Percentiles rank a stretch among this genome's conserved stretches.
These are phyloP conservation scores for Candida silvicultrix DNA, from an alignment of 805 yeast genomes.

Conservation along the genomic window DNA sequence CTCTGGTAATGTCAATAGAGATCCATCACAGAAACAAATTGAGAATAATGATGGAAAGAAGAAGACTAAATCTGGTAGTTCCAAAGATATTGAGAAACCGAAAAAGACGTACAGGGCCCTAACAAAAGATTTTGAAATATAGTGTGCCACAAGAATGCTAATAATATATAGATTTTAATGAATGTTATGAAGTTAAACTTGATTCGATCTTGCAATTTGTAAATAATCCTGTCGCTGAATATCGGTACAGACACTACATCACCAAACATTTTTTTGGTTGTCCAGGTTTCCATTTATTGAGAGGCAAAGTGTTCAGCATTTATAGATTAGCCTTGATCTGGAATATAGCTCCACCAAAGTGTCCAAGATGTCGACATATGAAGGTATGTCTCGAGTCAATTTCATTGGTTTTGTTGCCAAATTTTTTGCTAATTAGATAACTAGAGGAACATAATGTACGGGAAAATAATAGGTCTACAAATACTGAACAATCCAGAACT, in stretches of 20 bases:
- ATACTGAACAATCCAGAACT: constrained; percentile 4
- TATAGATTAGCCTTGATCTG: too few relatives aligned
- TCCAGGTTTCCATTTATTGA: too few relatives aligned
- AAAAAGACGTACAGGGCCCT: not conserved
- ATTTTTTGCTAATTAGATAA: too few relatives aligned
- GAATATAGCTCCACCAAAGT: too few relatives aligned
- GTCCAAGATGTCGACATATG: constrained; percentile 26
- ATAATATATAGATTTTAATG: not conserved
- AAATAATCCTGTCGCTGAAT: too few relatives aligned
- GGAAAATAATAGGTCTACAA: constrained; percentile 5
- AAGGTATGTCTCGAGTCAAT: constrained; percentile 16
- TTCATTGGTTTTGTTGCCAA: too few relatives aligned
- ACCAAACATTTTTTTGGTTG: too few relatives aligned
- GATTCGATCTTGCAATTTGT: not conserved
- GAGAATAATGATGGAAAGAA: not conserved
- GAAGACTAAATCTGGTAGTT: not conserved
- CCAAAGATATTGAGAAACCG: not conserved
- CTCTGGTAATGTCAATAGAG: too few relatives aligned
- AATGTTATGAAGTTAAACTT: not conserved
- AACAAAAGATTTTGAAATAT: not conserved
- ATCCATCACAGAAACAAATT: not conserved
- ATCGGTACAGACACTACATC: constrained; percentile 20
- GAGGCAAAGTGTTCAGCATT: too few relatives aligned
- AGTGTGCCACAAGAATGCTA: not conserved
- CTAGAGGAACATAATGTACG: constrained; percentile 23